Evolutionary conservation across 2,329 filamentous ascomycete genomes (phyloP), one percentile per base, ranked within the genome.

Genomic region (Cladosporium colombiae): DNA sequence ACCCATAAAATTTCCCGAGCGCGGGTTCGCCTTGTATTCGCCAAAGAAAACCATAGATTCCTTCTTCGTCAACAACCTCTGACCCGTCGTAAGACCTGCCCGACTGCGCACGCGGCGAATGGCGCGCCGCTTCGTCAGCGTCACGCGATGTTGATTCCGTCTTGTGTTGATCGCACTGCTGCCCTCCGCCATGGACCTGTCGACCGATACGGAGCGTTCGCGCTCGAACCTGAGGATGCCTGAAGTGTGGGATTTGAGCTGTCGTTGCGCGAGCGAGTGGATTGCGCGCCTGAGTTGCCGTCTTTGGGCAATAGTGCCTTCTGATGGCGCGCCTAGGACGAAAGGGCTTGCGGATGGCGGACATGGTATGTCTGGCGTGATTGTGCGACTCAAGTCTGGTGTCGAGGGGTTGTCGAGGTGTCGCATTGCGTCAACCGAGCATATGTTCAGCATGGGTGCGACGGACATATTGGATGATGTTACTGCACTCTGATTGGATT

Each of bases 21-120:
- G 14, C 4, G 23, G 57, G 16, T 53, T 62, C 27, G 46, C 46
- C 16, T 52, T 52, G 14, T 40, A 62, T 33, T 62, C 49, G 31
- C 60, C 60, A 21, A 62, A 62, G 31, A 62, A 62, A 16, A 37
- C 31, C 60, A 62, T 62, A 23, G 49, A 53, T 16, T 49, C 60
- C 33, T 62, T 53, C 60, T 62, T 62, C 49, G 49, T 49, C 31
- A 62, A 40, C 14, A 62, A 14, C 18, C 33, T 31, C 23, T 53
- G 49, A 1, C 33, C 55, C 8, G 18, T 57, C 11, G 10, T 3
- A 2, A 40, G 55, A 7, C 21, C 23, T 2, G 31, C n/a, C 27
- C 55, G 18, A 16, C 21, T 27, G 23, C 55, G 33, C 18, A 33
- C 27, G 16, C 52, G 52, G 27, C 13, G 29, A 21, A 21, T 25